phyloP scores from a whole-genome alignment of 1,284 basidiomycete genomes.

The Albatrellus sp. region DNA sequence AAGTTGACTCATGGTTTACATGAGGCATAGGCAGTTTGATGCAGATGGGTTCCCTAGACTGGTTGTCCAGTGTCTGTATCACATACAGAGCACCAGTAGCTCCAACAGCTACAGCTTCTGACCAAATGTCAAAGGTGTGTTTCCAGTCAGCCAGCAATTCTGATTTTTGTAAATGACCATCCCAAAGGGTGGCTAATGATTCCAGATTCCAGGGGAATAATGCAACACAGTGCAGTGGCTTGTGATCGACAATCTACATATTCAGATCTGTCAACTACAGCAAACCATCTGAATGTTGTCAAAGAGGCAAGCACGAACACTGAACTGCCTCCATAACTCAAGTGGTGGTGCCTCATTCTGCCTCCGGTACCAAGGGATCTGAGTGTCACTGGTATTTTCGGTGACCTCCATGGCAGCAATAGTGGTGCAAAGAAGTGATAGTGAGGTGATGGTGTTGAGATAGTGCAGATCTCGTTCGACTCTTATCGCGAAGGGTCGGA shows the following conservation, averaged over 20 bases:
- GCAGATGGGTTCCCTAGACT: conserved; percentile 7
- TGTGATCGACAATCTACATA: conserved; percentile 2
- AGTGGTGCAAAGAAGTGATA: too few relatives aligned
- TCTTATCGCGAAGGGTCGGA: too few relatives aligned
- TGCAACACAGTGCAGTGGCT: conserved; percentile 20
- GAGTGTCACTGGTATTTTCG: conserved; percentile 5
- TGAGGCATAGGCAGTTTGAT: not conserved
- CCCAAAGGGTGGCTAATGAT: conserved; percentile 35
- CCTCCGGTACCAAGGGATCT: conserved; percentile 27
- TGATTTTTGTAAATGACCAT: conserved; percentile 22
- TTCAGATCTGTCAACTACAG: conserved; percentile 3
- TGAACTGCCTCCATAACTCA: conserved; percentile 20
- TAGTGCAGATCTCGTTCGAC: too few relatives aligned
- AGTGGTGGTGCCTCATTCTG: conserved; percentile 24
- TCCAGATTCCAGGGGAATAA: conserved; percentile 46
- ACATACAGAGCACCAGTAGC: conserved; percentile 16
- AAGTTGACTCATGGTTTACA: too few relatives aligned
- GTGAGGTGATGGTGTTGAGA: too few relatives aligned
- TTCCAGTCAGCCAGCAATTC: conserved; percentile 29
- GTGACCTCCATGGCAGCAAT: conserved; percentile 14
- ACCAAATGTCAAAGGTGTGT: conserved; percentile 29
- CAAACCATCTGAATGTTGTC: too few relatives aligned
- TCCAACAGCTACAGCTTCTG: conserved; percentile 39
- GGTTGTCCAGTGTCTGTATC: conserved; percentile 1
- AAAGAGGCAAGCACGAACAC: conserved; percentile 14